phyloP scores from a whole-genome alignment of 2,329 filamentous ascomycete species.

The Cryphonectria nitschkei region DNA sequence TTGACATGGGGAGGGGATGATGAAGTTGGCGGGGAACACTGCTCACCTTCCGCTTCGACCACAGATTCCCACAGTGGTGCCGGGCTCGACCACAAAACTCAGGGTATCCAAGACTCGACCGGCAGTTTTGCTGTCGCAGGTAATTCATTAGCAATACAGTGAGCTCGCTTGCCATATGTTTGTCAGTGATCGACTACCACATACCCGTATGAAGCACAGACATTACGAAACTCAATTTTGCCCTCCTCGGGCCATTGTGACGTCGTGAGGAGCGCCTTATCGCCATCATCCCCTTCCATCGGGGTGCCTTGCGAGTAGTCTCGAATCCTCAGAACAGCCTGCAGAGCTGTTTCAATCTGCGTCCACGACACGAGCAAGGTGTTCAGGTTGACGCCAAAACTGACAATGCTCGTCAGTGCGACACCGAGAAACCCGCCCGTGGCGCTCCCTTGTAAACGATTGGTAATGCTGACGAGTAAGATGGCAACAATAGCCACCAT shows the following conservation, averaged over 20 bases:
- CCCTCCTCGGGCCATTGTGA: background rate
- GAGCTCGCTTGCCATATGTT: background rate
- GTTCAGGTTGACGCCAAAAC: background rate
- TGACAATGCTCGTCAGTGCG: slow-evolving; percentile 4
- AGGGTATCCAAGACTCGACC: slow-evolving; percentile 33
- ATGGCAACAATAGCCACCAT: slow-evolving; percentile 49
- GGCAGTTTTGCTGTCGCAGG: slow-evolving; percentile 11
- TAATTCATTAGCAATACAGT: background rate
- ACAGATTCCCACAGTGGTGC: slow-evolving; percentile 6
- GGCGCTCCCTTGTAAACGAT: slow-evolving; percentile 32
- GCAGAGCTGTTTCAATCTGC: background rate
- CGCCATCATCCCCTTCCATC: background rate
- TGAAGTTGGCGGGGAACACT: background rate
- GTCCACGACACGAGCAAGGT: background rate
- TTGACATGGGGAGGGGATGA: background rate
- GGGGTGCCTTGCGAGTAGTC: background rate
- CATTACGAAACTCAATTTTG: background rate
- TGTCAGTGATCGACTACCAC: background rate
- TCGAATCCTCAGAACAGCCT: background rate
- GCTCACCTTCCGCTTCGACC: slow-evolving; percentile 7
- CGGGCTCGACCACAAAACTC: slow-evolving; percentile 34
- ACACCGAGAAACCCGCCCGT: slow-evolving; percentile 9
- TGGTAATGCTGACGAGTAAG: slow-evolving; percentile 30
- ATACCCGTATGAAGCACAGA: background rate
- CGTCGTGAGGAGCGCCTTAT: background rate